These are phyloP conservation scores for Arthrobotrys musiformis DNA, from an alignment of 2,329 filamentous ascomycete species.

Conservation along the genomic window DNA sequence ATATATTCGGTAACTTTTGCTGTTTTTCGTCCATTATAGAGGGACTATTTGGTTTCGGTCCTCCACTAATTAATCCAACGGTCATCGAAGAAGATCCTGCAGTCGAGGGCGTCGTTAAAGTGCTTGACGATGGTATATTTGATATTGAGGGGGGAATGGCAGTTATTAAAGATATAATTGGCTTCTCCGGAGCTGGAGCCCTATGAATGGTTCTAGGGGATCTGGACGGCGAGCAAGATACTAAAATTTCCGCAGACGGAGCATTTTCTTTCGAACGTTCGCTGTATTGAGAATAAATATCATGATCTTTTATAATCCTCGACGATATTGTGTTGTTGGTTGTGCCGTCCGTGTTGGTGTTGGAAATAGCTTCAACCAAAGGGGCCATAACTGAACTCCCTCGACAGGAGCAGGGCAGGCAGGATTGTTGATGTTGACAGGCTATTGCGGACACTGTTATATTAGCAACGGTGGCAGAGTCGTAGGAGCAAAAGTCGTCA, in stretches of 20 bases:
- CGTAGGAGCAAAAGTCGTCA: background rate
- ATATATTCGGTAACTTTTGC: constrained; percentile 34
- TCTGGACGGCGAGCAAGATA: constrained; percentile 13
- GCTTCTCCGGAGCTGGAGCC: constrained; percentile 22
- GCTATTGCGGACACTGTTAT: constrained; percentile 5
- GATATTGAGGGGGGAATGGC: constrained; percentile 39
- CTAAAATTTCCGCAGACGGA: constrained; percentile 1
- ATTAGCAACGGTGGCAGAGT: constrained; percentile 21
- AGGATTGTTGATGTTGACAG: background rate
- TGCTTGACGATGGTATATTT: constrained; percentile 41
- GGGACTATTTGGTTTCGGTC: constrained; percentile 30
- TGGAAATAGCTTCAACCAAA: constrained; percentile 35
- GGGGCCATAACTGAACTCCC: constrained; percentile 48
- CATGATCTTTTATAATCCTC: constrained; percentile 28
- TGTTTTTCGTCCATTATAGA: constrained; percentile 38
- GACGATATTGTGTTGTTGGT: constrained; percentile 30
- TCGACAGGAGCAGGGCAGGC: constrained; percentile 25
- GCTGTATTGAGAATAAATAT: constrained; percentile 10
- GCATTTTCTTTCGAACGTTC: constrained; percentile 25
- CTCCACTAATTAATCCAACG: constrained; percentile 31
- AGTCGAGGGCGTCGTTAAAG: constrained; percentile 45
- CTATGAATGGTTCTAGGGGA: constrained; percentile 15
- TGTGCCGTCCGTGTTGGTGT: constrained; percentile 48
- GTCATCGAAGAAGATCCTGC: constrained; percentile 40
- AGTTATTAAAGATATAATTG: constrained; percentile 46